Percentiles rank a stretch among this genome's conserved stretches.
Evolutionary conservation across 495 filamentous ascomycete species (phyloP).

Genomic region (Astrothelium subdiscretum): DNA sequence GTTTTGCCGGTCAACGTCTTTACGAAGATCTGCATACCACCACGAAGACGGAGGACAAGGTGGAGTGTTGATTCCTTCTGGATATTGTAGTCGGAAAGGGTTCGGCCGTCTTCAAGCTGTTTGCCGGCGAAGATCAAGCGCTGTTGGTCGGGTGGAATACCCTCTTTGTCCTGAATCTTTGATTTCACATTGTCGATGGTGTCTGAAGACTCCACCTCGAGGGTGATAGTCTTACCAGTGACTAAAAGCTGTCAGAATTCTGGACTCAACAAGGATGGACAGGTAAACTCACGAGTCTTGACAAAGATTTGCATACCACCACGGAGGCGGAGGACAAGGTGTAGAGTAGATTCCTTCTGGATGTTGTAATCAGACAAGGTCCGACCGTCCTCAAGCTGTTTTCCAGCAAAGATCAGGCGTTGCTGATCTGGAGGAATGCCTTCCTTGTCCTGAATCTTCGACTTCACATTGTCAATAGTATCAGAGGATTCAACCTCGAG

Average conservation of each 20-base stretch:
- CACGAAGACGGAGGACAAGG: constrained; percentile 57
- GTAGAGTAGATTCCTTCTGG: constrained; percentile 94
- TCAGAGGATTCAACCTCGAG: constrained; percentile 97
- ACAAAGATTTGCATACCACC: constrained; percentile 95
- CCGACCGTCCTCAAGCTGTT: constrained; percentile 95
- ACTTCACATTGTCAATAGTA: constrained; percentile 98
- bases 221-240: constrained; percentile 95
- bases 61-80: constrained; percentile 64
- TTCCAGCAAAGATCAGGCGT: constrained; percentile 96
- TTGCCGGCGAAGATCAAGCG: constrained; percentile 63
- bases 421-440: constrained; percentile 97
- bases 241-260: constrained; percentile 49
- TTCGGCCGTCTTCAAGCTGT: constrained; percentile 61
- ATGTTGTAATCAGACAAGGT: constrained; percentile 98
- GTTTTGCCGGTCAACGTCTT: constrained; percentile 65
- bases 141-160: constrained; percentile 68
- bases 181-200: constrained; percentile 93
- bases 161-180: constrained; percentile 72
- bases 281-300: constrained; percentile 41
- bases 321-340: constrained; percentile 92
- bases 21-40: constrained; percentile 67
- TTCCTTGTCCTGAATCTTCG: constrained; percentile 99
- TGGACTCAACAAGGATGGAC: constrained; percentile 16
- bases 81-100: constrained; percentile 63
- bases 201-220: constrained; percentile 91